A percentile compares a stretch with the other conserved stretches of the same genome.
phyloP scores from a whole-genome alignment of 2,329 filamentous ascomycete species.

The Epichloe festucae region DNA sequence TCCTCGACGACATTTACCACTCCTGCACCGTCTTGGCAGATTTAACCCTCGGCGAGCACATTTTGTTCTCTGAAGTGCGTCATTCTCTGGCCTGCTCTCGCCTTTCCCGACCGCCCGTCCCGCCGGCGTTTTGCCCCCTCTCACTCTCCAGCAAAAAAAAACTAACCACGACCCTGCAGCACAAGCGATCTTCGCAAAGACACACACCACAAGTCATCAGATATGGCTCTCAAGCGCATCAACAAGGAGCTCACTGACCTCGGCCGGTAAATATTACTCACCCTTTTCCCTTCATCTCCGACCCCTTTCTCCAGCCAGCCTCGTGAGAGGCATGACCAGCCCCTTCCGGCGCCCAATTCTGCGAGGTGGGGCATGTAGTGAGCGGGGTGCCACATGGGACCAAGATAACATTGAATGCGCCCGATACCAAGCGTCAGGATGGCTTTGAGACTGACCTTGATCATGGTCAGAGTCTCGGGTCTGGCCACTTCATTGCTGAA shows the following conservation, averaged over 20 bases:
- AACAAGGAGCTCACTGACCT: constrained; percentile 89
- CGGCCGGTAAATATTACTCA: constrained; percentile 54
- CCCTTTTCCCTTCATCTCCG: constrained; percentile 3
- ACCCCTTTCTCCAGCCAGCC: constrained; percentile 2
- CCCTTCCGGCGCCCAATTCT: constrained; percentile 13
- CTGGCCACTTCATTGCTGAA: neutral
- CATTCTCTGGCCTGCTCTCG: constrained; percentile 9
- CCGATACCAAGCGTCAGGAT: constrained; percentile 3
- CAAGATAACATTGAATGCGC: constrained; percentile 6
- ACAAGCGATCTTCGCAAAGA: constrained; percentile 14
- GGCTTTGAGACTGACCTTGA: neutral
- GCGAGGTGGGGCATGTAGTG: constrained; percentile 24
- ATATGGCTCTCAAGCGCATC: constrained; percentile 84
- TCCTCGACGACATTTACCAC: constrained; percentile 3
- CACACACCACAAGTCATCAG: constrained; percentile 19
- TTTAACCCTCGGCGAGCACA: constrained; percentile 2
- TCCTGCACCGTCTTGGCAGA: constrained; percentile 10
- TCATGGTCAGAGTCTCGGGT: neutral
- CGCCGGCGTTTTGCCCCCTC: constrained; percentile 4
- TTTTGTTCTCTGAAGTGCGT: constrained; percentile 16
- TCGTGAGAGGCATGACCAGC: constrained; percentile 10
- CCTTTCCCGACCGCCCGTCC: constrained; percentile 7
- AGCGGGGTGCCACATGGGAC: constrained; percentile 21
- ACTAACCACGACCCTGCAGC: constrained; percentile 13
- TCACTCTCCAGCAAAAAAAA: neutral